Evolutionary conservation across 1,139 yeast species (phyloP).

Genomic region (Saccharomyces hybrid): DNA sequence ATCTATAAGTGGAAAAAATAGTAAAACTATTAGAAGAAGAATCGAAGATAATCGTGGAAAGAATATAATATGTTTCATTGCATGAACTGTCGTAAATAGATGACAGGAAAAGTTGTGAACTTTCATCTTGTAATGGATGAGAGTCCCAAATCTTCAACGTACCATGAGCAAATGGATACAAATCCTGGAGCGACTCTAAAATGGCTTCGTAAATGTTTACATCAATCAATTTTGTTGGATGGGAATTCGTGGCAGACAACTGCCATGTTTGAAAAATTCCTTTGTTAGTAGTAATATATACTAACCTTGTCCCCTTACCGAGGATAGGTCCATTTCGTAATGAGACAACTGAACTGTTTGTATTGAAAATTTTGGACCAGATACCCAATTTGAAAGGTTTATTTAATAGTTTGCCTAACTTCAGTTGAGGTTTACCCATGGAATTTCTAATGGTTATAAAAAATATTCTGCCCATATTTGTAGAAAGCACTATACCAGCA

Average conservation of each 20-base stretch:
- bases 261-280: constrained; percentile 45
- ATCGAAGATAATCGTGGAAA: constrained; percentile 45
- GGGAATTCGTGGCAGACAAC: constrained; percentile 38
- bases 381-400: constrained; percentile 32
- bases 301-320: constrained; percentile 46
- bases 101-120: constrained; percentile 46
- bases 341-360: constrained; percentile 46
- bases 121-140: constrained; percentile 32
- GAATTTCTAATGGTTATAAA: constrained; percentile 60
- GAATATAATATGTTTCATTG: constrained; percentile 38
- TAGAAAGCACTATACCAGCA: constrained; percentile 64
- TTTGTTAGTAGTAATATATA: constrained; percentile 35
- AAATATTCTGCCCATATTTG: constrained; percentile 61
- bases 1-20: constrained; percentile 55
- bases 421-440: constrained; percentile 53
- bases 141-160: constrained; percentile 48
- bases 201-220: constrained; percentile 33
- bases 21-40: constrained; percentile 47
- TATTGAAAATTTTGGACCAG: constrained; percentile 14
- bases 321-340: constrained; percentile 49
- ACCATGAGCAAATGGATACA: constrained; percentile 39
- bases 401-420: constrained; percentile 26
- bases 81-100: constrained; percentile 26
- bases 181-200: constrained; percentile 35
- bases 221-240: constrained; percentile 35